Base-by-base conservation (phyloP, 768 basidiomycete species). In the Trametes villosa region DNA sequence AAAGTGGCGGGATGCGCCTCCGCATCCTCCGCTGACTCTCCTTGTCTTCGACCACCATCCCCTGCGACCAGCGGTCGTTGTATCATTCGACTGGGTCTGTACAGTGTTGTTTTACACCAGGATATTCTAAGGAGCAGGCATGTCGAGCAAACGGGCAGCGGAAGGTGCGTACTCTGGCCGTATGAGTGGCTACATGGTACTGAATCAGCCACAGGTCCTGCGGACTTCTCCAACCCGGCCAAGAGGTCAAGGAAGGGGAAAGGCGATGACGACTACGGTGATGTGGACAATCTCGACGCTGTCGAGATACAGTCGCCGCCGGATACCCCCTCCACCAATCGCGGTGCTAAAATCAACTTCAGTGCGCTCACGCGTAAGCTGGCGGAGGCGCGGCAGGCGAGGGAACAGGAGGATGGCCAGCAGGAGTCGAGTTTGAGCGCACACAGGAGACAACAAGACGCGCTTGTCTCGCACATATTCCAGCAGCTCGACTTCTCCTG, bases 401-500 rank as follows among this genome's bases (percentile, higher is more conserved):
- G 78, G 46, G 80, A 81, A 30, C 75, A 71, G 57, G 79, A 77
- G 7, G 70, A 77, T 3, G 69, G 55, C 34, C 67, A 74, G n/a
- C 79, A 81, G 52, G 74, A 81, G 50, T 79, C 83, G 47, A 81
- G 83, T 18, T 75, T 90, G 57, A 83, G 86, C 63, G 76, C 79
- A 12, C 89, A 91, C 69, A 83, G 89, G 42, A 81, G 84, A 42
- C 87, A 89, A 56, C 90, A 92, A 71, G 86, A 91, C 68, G 82
- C 75, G 34, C 81, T 92, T 2, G 87, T 92, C 30, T 92, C 91
- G 9, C 86, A 91, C 66, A 90, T 93, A 33, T 92, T 94, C 74
- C 85, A 84, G 78, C 83, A 89, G 56, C 89, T 89, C 69, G 94
- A 96, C 74, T 95, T 92, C 68, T 89, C 91, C 3, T 91, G 86